Base-by-base conservation (phyloP, 805 yeast genomes). In the Candida ulmi region DNA sequence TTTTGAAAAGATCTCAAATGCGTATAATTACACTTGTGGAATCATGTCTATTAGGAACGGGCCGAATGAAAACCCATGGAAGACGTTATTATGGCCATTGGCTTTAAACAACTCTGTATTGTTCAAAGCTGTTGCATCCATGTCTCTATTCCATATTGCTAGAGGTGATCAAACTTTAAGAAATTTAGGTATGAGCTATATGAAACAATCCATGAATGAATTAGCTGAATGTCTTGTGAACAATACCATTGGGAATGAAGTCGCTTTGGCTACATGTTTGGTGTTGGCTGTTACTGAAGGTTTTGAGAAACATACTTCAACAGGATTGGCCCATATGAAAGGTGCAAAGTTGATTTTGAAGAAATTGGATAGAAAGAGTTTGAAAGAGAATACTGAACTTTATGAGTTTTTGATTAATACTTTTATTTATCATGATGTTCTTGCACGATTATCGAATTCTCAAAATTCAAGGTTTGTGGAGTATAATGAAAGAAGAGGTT, bases 401-500 rank as follows among this genome's bases (percentile, higher is more conserved):
- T 53, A 46, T 45, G 43, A 38, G 27, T 53, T 53, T 23, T 39
- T 53, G 31, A 46, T 53, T 36, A 50, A 80, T 50, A 69, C 76
- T n/a, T 81, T 84, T 79, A 65, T 79, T 33, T 81, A 81, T 55
- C 71, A 76, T 47, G 86, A 81, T 55, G 85, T 80, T 4, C 58
- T 81, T 42, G 78, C 85, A 1, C 74, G 82, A 42, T 71, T 81
- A 71, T 78, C 86, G 0, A 69, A 80, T 19, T 74, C 71, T 39
- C 59, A 65, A 8, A 17, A 21, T 15, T 17, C 29, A 11, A 31
- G 30, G n/a, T 30, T 30, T 17, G 18, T 27, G 6, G 33, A 30
- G 6, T 8, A 21, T 23, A 27, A 21, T n/a, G 24, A 21, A 7
- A 21, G 24, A 21, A 21, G 13, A 32, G 11, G 12, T 13, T 11